phyloP scores from a whole-genome alignment of 345 rosid species.

The Populus alba region DNA sequence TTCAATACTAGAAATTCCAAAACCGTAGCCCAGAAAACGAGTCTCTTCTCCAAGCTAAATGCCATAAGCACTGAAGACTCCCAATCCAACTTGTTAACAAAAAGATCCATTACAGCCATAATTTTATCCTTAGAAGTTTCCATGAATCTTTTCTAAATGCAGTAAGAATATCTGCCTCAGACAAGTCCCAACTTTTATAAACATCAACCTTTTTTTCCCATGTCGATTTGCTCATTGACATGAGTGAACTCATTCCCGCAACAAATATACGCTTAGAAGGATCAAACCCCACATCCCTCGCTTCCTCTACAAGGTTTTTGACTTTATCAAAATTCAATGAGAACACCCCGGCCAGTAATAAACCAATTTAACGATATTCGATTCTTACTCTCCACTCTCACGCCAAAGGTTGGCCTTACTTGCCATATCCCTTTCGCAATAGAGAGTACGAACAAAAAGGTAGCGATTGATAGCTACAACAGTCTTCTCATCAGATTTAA shows the following conservation, averaged over 20 bases:
- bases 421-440: not conserved
- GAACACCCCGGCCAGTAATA: not conserved
- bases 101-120: slow-evolving; percentile 36
- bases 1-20: not conserved
- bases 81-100: slow-evolving; percentile 40
- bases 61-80: slow-evolving; percentile 31
- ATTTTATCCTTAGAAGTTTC: slow-evolving; percentile 41
- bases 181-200: slow-evolving; percentile 51
- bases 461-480: not conserved
- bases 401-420: not conserved
- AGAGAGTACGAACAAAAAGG: not conserved
- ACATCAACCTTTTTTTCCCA: slow-evolving; percentile 40
- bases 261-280: slow-evolving; percentile 37
- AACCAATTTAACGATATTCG: not conserved
- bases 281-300: slow-evolving; percentile 38
- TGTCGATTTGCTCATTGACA: slow-evolving; percentile 32
- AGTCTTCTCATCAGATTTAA: not conserved
- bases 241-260: slow-evolving; percentile 30
- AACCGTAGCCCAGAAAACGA: not conserved
- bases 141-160: slow-evolving; percentile 48
- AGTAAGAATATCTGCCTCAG: slow-evolving; percentile 30
- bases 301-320: too few relatives aligned
- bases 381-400: not conserved
- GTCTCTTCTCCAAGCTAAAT: slow-evolving; percentile 45
- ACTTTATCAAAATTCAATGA: slow-evolving; percentile 18